Conservation (phyloP, 441 rosid species). For the Codiaeum variegatum region DNA sequence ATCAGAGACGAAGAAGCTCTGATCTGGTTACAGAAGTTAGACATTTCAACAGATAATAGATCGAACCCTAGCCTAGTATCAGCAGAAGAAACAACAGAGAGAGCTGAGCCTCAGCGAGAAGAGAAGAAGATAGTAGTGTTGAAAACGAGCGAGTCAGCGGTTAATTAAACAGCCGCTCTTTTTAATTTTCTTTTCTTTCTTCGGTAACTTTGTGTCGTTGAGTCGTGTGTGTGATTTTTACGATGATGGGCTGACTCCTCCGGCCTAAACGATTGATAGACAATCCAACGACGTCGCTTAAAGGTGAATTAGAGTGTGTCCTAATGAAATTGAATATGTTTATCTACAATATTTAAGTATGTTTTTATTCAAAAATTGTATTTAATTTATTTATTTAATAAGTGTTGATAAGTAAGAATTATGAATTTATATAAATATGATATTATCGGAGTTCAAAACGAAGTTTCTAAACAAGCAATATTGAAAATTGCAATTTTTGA, state of each 20-base stretch:
- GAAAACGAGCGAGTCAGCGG: not conserved
- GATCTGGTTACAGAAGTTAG: constrained; percentile 42
- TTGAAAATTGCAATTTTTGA: too few species aligned
- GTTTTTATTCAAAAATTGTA: too few species aligned
- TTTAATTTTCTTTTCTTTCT: not conserved
- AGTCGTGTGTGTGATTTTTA: not conserved
- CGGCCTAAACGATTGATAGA: not conserved
- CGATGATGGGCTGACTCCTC: not conserved
- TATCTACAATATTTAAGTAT: too few species aligned
- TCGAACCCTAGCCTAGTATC: not conserved
- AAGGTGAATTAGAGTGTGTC: too few species aligned
- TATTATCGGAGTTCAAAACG: too few species aligned
- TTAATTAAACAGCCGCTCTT: not conserved
- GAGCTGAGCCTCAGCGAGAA: not conserved
- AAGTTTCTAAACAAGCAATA: too few species aligned
- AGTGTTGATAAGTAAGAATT: too few species aligned
- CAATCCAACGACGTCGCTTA: too few species aligned
- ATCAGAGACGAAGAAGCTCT: constrained; percentile 55
- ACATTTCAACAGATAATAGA: constrained; percentile 17
- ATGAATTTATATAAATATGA: too few species aligned
- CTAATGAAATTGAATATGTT: too few species aligned
- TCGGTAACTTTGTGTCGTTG: not conserved
- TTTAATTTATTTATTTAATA: too few species aligned
- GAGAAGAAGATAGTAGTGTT: not conserved
- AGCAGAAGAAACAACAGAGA: not conserved